phyloP scores from a whole-genome alignment of 805 yeast genomes.

The Kluyveromyces starmeri region DNA sequence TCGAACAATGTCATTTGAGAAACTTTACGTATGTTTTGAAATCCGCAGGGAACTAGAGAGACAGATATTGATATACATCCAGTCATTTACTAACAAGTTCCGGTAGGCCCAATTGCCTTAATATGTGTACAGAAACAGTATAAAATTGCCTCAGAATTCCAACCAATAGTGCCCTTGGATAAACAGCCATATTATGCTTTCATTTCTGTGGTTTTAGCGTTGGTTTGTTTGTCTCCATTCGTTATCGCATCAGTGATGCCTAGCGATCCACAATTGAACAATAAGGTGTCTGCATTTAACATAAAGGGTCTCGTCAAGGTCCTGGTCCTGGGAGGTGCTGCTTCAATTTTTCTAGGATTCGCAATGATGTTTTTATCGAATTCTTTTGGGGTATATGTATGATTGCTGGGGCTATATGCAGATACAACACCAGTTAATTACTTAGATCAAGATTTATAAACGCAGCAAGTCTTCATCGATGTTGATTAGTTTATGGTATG shows the following conservation, averaged over 20 bases:
- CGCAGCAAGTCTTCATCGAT: slow-evolving; percentile 39
- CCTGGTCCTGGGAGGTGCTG: slow-evolving; percentile 22
- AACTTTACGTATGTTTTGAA: no score
- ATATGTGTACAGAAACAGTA: slow-evolving; percentile 23
- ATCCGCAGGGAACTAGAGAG: no score
- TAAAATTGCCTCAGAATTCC: slow-evolving; percentile 11
- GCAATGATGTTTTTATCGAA: slow-evolving; percentile 35
- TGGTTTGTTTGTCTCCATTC: slow-evolving; percentile 12
- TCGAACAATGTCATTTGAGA: no score
- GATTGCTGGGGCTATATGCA: slow-evolving; percentile 3
- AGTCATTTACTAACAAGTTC: slow-evolving; percentile 2
- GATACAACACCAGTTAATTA: background rate
- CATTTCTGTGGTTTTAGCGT: slow-evolving; percentile 13
- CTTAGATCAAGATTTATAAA: slow-evolving; percentile 10
- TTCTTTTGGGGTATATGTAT: slow-evolving; percentile 40
- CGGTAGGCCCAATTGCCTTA: background rate
- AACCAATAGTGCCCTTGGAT: slow-evolving; percentile 11
- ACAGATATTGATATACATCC: no score
- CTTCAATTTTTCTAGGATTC: slow-evolving; percentile 32
- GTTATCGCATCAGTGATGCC: slow-evolving; percentile 14
- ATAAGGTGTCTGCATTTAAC: slow-evolving; percentile 7
- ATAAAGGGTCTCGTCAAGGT: slow-evolving; percentile 19
- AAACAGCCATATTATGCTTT: slow-evolving; percentile 20
- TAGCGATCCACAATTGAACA: background rate
- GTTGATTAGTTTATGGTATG: slow-evolving; percentile 32